These are phyloP conservation scores for Hyphodiscus sp. DNA, from an alignment of 2,329 filamentous ascomycete genomes.

Conservation along the genomic window DNA sequence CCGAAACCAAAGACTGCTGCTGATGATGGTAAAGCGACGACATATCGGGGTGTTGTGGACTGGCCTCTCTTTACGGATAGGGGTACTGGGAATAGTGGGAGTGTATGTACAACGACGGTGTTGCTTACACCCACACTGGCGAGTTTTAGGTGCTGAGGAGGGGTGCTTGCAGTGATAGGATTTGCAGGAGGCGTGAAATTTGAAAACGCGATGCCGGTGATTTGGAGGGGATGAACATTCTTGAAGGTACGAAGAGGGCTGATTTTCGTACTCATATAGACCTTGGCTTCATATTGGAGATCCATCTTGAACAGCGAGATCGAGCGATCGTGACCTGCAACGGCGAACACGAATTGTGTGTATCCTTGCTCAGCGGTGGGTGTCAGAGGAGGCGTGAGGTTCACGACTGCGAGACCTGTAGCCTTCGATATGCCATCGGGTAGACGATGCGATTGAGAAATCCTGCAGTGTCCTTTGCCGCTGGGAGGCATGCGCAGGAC, in stretches of 20 bases:
- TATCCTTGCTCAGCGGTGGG: conserved; percentile 48
- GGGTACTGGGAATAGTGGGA: conserved; percentile 29
- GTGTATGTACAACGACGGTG: conserved; percentile 30
- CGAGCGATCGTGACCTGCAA: conserved; percentile 73
- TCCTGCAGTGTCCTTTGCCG: conserved; percentile 35
- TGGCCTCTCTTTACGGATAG: conserved; percentile 24
- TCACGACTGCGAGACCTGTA: conserved; percentile 70
- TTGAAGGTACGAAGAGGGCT: conserved; percentile 47
- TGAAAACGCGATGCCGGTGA: conserved; percentile 54
- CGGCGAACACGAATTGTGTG: conserved; percentile 72
- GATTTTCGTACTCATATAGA: conserved; percentile 47
- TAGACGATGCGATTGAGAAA: conserved; percentile 50
- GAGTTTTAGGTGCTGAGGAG: conserved; percentile 27
- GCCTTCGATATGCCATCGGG: conserved; percentile 65
- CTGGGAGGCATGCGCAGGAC: conserved; percentile 39
- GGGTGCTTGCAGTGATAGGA: conserved; percentile 24
- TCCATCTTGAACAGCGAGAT: conserved; percentile 74
- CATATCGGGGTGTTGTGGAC: conserved; percentile 27
- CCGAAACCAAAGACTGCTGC: conserved; percentile 19
- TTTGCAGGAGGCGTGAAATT: conserved; percentile 27
- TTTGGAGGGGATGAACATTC: conserved; percentile 49
- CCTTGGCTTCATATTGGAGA: conserved; percentile 43
- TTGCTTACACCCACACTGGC: conserved; percentile 30
- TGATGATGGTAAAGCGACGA: conserved; percentile 25
- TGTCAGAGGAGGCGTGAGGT: conserved; percentile 51